phyloP scores from a whole-genome alignment of 2,329 filamentous ascomycete species.

The Fusarium sp. region DNA sequence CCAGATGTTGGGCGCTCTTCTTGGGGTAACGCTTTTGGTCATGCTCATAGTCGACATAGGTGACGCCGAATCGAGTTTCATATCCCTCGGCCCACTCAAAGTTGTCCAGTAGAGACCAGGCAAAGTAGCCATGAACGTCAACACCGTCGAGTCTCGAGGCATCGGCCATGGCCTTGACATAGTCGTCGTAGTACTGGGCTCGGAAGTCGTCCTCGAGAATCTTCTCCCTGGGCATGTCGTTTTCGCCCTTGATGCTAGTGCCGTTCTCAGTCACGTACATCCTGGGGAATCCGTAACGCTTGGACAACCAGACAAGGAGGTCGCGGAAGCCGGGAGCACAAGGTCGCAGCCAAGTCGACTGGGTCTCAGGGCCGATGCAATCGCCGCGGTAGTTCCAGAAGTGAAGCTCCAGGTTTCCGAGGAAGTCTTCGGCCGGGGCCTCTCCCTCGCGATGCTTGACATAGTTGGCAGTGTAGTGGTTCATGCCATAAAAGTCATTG shows the following conservation, averaged over 20 bases:
- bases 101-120: slow-evolving; percentile 91
- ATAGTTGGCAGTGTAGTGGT: slow-evolving; percentile 92
- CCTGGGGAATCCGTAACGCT: slow-evolving; percentile 79
- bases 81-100: slow-evolving; percentile 96
- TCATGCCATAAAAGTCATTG: slow-evolving; percentile 96
- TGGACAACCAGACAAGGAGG: slow-evolving; percentile 80
- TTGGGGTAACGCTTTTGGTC: slow-evolving; percentile 85
- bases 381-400: slow-evolving; percentile 79
- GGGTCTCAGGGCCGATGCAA: slow-evolving; percentile 83
- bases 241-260: slow-evolving; percentile 86
- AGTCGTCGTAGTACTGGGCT: slow-evolving; percentile 81
- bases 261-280: slow-evolving; percentile 94
- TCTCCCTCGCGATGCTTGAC: slow-evolving; percentile 77
- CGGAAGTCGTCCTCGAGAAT: slow-evolving; percentile 87
- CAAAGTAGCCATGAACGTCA: slow-evolving; percentile 83
- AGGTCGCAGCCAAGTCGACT: slow-evolving; percentile 84
- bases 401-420: slow-evolving; percentile 80
- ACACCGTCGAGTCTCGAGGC: slow-evolving; percentile 80
- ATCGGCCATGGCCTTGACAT: slow-evolving; percentile 81
- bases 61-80: slow-evolving; percentile 86
- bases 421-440: slow-evolving; percentile 73
- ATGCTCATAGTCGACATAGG: slow-evolving; percentile 84
- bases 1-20: slow-evolving; percentile 82
- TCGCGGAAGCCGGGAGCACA: slow-evolving; percentile 82
- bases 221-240: slow-evolving; percentile 76